Evolutionary conservation across 2,329 filamentous ascomycete species (phyloP).

Genomic region (Pseudocercospora cruenta): DNA sequence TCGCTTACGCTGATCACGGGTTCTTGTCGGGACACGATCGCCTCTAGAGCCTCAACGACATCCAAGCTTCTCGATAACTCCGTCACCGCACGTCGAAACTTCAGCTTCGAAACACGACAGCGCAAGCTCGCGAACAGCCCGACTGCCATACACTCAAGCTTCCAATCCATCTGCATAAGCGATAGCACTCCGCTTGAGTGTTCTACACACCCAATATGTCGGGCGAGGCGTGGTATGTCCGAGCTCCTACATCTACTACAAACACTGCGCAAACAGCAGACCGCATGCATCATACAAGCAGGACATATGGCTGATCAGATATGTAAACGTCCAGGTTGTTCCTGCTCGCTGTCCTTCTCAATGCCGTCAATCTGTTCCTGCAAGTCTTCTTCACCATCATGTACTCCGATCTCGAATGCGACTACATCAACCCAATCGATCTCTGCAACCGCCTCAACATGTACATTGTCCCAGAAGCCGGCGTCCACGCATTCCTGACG

Average conservation of each 20-base stretch:
- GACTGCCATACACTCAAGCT: slow-evolving; percentile 4
- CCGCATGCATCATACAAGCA: slow-evolving; percentile 7
- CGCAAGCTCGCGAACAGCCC: not conserved
- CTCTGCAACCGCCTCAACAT: slow-evolving; percentile 99
- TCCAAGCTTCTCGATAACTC: slow-evolving; percentile 8
- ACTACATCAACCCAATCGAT: slow-evolving; percentile 99
- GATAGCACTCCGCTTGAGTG: slow-evolving; percentile 3
- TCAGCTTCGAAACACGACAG: slow-evolving; percentile 5
- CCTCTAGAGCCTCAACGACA: slow-evolving; percentile 16
- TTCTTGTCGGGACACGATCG: slow-evolving; percentile 18
- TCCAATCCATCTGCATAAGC: slow-evolving; percentile 4
- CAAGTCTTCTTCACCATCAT: slow-evolving; percentile 99
- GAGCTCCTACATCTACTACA: not conserved
- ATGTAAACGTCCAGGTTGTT: slow-evolving; percentile 68
- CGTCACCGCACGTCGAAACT: slow-evolving; percentile 10
- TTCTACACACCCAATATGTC: slow-evolving; percentile 37
- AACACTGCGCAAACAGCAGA: slow-evolving; percentile 2
- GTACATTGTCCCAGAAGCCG: slow-evolving; percentile 98
- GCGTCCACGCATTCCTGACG: slow-evolving; percentile 93
- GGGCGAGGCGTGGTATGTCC: slow-evolving; percentile 43
- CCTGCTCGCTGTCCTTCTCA: slow-evolving; percentile 96
- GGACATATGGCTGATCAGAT: slow-evolving; percentile 13
- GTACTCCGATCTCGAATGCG: slow-evolving; percentile 99
- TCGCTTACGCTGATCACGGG: slow-evolving; percentile 10
- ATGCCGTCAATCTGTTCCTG: slow-evolving; percentile 99